phyloP scores from a whole-genome alignment of 2,329 filamentous ascomycete species.

The Aspergillus versicolor region DNA sequence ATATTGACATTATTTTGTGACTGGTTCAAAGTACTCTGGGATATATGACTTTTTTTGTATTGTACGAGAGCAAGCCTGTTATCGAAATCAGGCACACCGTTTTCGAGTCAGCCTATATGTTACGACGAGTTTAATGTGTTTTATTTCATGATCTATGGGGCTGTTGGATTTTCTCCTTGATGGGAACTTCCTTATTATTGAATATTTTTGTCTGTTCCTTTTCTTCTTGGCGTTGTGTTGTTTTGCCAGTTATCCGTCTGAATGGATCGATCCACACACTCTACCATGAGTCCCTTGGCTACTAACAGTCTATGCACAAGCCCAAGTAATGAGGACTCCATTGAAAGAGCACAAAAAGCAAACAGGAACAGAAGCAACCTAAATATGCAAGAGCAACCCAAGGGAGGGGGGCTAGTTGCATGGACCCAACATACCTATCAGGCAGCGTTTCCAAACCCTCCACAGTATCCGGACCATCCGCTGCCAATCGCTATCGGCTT shows the following conservation, averaged over 20 bases:
- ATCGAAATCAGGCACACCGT: neutral
- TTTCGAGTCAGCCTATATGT: neutral
- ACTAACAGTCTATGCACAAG: neutral
- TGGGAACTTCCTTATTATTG: neutral
- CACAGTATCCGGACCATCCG: neutral
- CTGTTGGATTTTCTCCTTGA: neutral
- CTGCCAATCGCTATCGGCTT: neutral
- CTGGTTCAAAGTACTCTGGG: neutral
- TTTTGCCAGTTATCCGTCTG: conserved; percentile 3
- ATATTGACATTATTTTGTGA: neutral
- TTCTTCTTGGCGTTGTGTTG: neutral
- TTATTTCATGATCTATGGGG: neutral
- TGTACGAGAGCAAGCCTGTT: conserved; percentile 9
- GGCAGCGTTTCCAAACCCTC: neutral
- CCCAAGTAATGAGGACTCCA: conserved; percentile 1
- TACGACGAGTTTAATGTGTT: neutral
- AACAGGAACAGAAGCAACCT: neutral
- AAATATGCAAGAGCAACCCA: neutral
- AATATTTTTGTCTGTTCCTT: neutral
- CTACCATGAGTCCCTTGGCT: neutral
- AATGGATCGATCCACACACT: conserved; percentile 5
- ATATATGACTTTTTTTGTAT: neutral
- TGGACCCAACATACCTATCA: neutral
- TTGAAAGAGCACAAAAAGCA: neutral
- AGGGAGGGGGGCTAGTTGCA: neutral